Conservation (phyloP, 2,329 filamentous ascomycete genomes). For the Beauveria sp. region DNA sequence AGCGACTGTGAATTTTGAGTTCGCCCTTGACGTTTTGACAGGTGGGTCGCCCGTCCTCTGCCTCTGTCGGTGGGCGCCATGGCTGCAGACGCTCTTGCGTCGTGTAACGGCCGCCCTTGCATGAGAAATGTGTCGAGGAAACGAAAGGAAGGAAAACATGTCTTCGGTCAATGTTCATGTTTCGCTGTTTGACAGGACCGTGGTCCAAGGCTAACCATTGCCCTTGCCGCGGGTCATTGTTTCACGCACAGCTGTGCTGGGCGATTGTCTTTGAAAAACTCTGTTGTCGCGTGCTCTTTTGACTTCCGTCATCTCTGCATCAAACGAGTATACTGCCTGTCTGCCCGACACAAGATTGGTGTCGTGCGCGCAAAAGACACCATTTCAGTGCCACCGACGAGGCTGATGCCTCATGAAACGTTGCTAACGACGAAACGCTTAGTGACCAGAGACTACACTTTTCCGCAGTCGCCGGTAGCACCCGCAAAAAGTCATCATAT, state of each 20-base stretch:
- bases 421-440: neutral
- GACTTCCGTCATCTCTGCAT: neutral
- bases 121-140: neutral
- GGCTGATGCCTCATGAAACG: neutral
- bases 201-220: neutral
- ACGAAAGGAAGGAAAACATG: neutral
- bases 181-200: neutral
- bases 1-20: neutral
- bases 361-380: neutral
- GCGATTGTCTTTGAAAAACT: neutral
- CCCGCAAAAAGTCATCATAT: neutral
- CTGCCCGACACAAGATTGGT: neutral
- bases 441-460: neutral
- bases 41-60: slow-evolving; percentile 1
- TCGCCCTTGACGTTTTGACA: neutral
- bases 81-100: neutral
- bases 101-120: neutral
- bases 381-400: neutral
- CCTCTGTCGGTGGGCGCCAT: neutral
- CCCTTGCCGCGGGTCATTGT: neutral
- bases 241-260: neutral
- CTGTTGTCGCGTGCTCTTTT: neutral
- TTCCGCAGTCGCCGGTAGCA: neutral
- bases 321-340: neutral
- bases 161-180: neutral